These are phyloP conservation scores for Agaricus blazei DNA, from an alignment of 768 basidiomycete species.

Conservation along the genomic window DNA sequence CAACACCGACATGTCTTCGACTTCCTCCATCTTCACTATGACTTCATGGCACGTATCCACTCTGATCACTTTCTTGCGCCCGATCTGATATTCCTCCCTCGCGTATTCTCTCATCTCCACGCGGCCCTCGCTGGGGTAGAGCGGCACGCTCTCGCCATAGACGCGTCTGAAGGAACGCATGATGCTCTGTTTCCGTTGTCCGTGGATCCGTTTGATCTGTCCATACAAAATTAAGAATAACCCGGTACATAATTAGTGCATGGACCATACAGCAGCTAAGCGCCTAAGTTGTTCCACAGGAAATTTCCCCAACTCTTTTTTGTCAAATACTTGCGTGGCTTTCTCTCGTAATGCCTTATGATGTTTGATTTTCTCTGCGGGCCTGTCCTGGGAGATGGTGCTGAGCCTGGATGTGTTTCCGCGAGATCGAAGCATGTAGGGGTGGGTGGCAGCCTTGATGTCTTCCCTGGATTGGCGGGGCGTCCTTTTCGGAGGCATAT, in stretches of 20 bases:
- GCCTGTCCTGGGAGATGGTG: neutral
- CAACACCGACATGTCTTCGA: neutral
- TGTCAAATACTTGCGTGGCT: neutral
- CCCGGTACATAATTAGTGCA: neutral
- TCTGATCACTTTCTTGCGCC: neutral
- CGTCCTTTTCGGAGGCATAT: conserved; percentile 1
- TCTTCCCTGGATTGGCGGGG: neutral
- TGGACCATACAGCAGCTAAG: neutral
- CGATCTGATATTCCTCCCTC: conserved; percentile 7
- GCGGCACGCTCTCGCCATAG: conserved; percentile 1
- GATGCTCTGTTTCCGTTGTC: conserved; percentile 7
- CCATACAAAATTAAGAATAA: neutral
- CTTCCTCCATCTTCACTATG: conserved; percentile 1
- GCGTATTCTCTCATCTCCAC: conserved; percentile 7
- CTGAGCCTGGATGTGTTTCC: neutral
- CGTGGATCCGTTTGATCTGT: conserved; percentile 5
- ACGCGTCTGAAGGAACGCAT: conserved; percentile 4
- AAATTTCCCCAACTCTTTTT: conserved; percentile 3
- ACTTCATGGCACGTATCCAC: conserved; percentile 5
- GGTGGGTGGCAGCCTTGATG: neutral
- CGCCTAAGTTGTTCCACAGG: conserved; percentile 6
- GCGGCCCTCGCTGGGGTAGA: conserved; percentile 6
- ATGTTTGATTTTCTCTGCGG: conserved; percentile 3
- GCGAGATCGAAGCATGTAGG: conserved; percentile 3
- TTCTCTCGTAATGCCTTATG: conserved; percentile 6